phyloP scores from a whole-genome alignment of 192 early-diverging fungal genomes.

The Coemansia sp. region DNA sequence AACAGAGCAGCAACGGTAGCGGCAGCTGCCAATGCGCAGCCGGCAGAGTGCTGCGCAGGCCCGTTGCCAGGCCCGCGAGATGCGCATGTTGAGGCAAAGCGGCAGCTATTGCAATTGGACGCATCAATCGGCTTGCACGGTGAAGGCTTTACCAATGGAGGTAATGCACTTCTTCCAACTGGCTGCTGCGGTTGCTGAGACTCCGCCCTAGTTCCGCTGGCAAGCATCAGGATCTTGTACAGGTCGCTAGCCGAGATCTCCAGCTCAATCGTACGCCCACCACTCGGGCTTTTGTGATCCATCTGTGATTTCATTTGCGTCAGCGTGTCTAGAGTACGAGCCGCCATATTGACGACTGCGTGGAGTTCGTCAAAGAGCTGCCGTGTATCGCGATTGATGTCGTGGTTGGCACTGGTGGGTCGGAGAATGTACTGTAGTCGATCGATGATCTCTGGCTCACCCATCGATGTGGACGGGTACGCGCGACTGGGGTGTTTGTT shows the following conservation, averaged over 20 bases:
- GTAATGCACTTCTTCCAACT: not conserved
- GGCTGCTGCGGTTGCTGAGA: not conserved
- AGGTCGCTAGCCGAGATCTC: slow-evolving; percentile 22
- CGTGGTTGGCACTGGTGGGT: not conserved
- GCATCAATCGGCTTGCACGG: not conserved
- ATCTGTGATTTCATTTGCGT: not conserved
- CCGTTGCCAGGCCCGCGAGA: not conserved
- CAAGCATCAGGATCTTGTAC: slow-evolving; percentile 5
- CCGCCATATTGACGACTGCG: not conserved
- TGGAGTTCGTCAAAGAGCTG: slow-evolving; percentile 6
- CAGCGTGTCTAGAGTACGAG: not conserved
- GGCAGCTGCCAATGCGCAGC: not conserved
- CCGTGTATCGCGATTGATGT: not conserved
- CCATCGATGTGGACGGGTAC: not conserved
- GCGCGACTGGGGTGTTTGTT: not conserved
- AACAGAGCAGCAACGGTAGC: not conserved
- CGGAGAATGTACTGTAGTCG: slow-evolving; percentile 34
- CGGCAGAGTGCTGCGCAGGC: not conserved
- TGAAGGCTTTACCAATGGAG: not conserved
- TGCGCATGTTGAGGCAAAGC: slow-evolving; percentile 1
- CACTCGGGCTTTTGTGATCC: not conserved
- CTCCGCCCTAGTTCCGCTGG: not conserved
- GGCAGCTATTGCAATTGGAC: not conserved
- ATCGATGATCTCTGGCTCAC: slow-evolving; percentile 16
- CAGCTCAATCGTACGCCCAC: slow-evolving; percentile 25